A percentile compares a stretch with the other conserved stretches of the same genome.
phyloP scores from a whole-genome alignment of 1,284 basidiomycete genomes.

The Pyrrhoderma noxium region DNA sequence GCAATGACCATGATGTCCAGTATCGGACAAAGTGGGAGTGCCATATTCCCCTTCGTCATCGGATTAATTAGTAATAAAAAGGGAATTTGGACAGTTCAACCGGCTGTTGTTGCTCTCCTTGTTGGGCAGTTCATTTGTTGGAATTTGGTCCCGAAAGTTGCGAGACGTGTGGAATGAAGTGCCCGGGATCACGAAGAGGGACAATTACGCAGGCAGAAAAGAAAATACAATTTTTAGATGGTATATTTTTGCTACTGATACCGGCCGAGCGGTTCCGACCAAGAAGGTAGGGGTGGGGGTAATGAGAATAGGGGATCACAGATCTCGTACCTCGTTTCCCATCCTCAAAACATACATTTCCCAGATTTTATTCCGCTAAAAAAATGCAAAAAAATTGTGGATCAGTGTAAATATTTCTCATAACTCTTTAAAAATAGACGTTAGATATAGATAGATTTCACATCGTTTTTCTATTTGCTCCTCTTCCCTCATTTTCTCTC shows the following conservation, averaged over 20 bases:
- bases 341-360: no score
- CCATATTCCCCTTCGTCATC: slow-evolving; percentile 29
- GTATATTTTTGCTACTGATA: no score
- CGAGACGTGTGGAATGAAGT: slow-evolving; percentile 11
- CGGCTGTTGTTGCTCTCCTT: slow-evolving; percentile 15
- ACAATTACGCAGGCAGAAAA: background rate
- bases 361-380: no score
- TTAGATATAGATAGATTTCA: background rate
- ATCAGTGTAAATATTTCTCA: no score
- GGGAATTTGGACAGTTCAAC: slow-evolving; percentile 28
- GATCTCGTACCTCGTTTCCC: no score
- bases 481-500: background rate
- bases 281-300: no score
- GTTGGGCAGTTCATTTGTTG: slow-evolving; percentile 15
- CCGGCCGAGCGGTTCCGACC: no score
- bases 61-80: slow-evolving; percentile 29
- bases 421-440: background rate
- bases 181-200: background rate
- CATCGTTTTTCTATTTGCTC: background rate
- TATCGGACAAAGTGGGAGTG: slow-evolving; percentile 29
- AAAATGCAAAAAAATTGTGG: no score
- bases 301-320: no score
- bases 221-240: background rate
- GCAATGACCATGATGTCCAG: slow-evolving; percentile 29
- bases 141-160: slow-evolving; percentile 14